phyloP scores from a whole-genome alignment of 1,284 basidiomycete genomes.

The Boletus sp. region DNA sequence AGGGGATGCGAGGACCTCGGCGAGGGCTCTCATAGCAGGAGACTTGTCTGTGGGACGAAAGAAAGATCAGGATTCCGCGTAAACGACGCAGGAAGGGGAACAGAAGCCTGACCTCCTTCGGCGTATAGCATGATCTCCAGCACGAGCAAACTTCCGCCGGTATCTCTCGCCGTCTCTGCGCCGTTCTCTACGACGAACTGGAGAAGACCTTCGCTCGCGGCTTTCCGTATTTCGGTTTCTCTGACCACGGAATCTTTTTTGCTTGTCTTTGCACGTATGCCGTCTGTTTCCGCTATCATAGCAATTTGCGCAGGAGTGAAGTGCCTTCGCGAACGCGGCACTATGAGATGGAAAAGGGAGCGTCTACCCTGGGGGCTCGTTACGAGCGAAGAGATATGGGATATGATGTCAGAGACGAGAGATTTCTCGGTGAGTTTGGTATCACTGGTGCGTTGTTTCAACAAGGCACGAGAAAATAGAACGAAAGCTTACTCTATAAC shows the following conservation, averaged over 20 bases:
- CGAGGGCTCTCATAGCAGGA: slow-evolving; percentile 59
- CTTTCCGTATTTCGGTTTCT: slow-evolving; percentile 67
- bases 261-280: slow-evolving; percentile 57
- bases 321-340: slow-evolving; percentile 77
- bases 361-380: slow-evolving; percentile 70
- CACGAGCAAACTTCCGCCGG: slow-evolving; percentile 77
- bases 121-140: slow-evolving; percentile 82
- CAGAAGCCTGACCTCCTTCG: slow-evolving; percentile 64
- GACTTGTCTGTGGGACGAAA: slow-evolving; percentile 63
- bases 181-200: slow-evolving; percentile 66
- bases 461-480: slow-evolving; percentile 2
- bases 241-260: slow-evolving; percentile 74
- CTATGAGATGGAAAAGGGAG: slow-evolving; percentile 78
- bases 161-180: slow-evolving; percentile 64
- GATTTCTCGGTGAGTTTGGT: slow-evolving; percentile 86
- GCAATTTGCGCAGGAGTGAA: slow-evolving; percentile 81
- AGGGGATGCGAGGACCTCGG: slow-evolving; percentile 55
- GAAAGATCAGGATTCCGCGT: slow-evolving; percentile 2
- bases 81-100: slow-evolving; percentile 18
- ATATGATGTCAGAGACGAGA: slow-evolving; percentile 65
- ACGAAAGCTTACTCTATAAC: slow-evolving; percentile 71
- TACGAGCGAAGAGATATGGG: slow-evolving; percentile 58
- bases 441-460: slow-evolving; percentile 54
- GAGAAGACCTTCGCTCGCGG: slow-evolving; percentile 72
- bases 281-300: slow-evolving; percentile 71